Evolutionary conservation across 2,329 filamentous ascomycete genomes (phyloP), one percentile per base, ranked within the genome.

Genomic region (Claviceps purpurea): DNA sequence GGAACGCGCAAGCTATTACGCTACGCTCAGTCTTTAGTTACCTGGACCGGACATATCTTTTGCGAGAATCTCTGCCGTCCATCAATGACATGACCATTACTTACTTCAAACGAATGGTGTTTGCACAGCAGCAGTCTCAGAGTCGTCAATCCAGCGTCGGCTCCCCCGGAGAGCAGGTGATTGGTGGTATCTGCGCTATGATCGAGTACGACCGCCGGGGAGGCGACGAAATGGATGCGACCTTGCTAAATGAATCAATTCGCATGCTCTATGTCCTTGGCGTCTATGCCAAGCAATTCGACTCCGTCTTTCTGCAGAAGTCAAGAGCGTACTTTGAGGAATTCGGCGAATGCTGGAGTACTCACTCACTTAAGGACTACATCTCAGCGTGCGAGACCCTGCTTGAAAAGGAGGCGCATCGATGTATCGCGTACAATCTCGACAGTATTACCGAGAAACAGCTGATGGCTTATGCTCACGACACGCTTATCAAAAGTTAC

Each of bases 11-110:
- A 66, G 74, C 89, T 69, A 45, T 55, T 18, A 82, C 84, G 14
- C 79, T 98, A 50, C 81, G 89, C 48, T 91, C 87, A 56, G 85
- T 94, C 41, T 97, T 96, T 69, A 95, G 89, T 70, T 98, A 90
- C 62, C 77, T 98, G 57, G 91, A 98, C 65, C 83, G 93, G 56
- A 87, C 89, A 2, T 96, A 89, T 63, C 75, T 98, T 7, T 73
- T 95, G 2, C 83, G 85, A 53, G 82, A 83, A 46, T 80, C 84
- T 22, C 70, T 77, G 39, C 75, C 77, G 10, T 85, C 85, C 38
- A 81, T 98, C 52, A 85, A 90, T 61, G 88, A 95, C 62, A 82
- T 95, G 72, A 81, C 84, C 5, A 81, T 93, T 52, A 69, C 75
- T 14, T 77, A 89, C 54, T 98, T 97, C 64, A 79, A 87, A 50